Evolutionary conservation across 352 stramenopile genomes (phyloP).

Genomic region (Globisporangium irregulare): DNA sequence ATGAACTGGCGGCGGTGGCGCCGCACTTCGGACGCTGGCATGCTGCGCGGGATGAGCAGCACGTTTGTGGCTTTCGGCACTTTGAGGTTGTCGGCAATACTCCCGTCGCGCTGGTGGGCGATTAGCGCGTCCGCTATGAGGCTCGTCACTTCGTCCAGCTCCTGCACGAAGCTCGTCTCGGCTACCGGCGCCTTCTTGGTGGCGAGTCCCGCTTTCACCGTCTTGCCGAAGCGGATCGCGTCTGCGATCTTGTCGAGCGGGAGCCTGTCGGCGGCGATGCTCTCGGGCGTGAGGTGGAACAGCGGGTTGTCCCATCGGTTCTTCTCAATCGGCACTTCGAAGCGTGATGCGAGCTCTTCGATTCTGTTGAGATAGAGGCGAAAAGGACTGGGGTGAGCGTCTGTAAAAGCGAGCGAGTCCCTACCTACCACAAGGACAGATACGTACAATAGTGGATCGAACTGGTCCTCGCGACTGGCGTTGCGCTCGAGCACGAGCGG

Average conservation of each 20-base stretch:
- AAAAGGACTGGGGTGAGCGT: too few relatives aligned
- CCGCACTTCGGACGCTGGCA: slow-evolving; percentile 56
- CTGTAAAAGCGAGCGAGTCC: too few relatives aligned
- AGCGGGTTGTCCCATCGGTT: slow-evolving; percentile 94
- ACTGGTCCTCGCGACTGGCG: slow-evolving; percentile 25
- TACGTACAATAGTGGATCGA: slow-evolving; percentile 53
- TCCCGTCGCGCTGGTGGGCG: slow-evolving; percentile 59
- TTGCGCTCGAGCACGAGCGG: slow-evolving; percentile 61
- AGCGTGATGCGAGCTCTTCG: slow-evolving; percentile 81
- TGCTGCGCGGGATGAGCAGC: slow-evolving; percentile 42
- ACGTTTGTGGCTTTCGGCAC: slow-evolving; percentile 29
- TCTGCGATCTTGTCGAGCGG: slow-evolving; percentile 53
- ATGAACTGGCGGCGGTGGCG: slow-evolving; percentile 80
- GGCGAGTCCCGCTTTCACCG: slow-evolving; percentile 62
- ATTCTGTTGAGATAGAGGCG: slow-evolving; percentile 36
- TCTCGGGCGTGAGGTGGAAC: slow-evolving; percentile 58
- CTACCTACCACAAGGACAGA: neutral
- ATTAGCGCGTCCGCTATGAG: slow-evolving; percentile 60
- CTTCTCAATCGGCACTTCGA: slow-evolving; percentile 89
- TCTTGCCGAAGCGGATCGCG: slow-evolving; percentile 59
- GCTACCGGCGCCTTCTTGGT: slow-evolving; percentile 53
- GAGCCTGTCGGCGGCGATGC: slow-evolving; percentile 32
- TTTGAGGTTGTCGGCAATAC: slow-evolving; percentile 45
- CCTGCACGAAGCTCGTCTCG: slow-evolving; percentile 73
- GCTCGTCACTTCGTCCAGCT: slow-evolving; percentile 57